A percentile compares a stretch with the other conserved stretches of the same genome.
These are phyloP conservation scores for Pythium rishiriense DNA, from an alignment of 352 stramenopile genomes.

Conservation along the genomic window DNA sequence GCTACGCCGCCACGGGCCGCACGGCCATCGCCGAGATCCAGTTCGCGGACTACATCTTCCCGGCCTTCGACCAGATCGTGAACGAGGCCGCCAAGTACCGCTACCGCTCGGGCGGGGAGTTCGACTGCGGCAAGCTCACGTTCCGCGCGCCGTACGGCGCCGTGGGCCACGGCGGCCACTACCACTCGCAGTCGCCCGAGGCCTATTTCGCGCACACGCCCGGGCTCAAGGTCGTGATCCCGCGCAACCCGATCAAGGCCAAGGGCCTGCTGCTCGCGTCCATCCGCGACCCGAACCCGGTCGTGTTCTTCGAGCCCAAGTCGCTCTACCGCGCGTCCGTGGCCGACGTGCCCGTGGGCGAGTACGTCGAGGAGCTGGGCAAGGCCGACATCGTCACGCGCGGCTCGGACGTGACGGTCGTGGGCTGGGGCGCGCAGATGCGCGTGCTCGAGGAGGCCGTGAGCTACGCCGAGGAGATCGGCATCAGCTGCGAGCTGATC, in stretches of 20 bases:
- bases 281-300: constrained; percentile 96
- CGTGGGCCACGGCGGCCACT: constrained; percentile 92
- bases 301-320: constrained; percentile 99
- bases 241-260: constrained; percentile 91
- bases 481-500: constrained; percentile 97
- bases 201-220: constrained; percentile 97
- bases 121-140: constrained; percentile 97
- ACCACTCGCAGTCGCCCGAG: constrained; percentile 96
- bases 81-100: constrained; percentile 99
- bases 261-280: constrained; percentile 96
- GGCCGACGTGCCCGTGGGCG: constrained; percentile 93
- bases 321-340: constrained; percentile 96
- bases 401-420: constrained; percentile 94
- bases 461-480: constrained; percentile 87
- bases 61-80: constrained; percentile 96
- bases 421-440: constrained; percentile 94
- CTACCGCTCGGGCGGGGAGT: constrained; percentile 97
- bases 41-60: constrained; percentile 98
- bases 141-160: constrained; percentile 95
- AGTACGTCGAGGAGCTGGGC: constrained; percentile 94
- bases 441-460: constrained; percentile 82
- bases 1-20: constrained; percentile 94
- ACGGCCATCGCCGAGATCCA: constrained; percentile 98
- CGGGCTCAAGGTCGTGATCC: constrained; percentile 97
- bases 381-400: constrained; percentile 93